Conservation (phyloP, 2,329 filamentous ascomycete species). For the Didymella exigua region DNA sequence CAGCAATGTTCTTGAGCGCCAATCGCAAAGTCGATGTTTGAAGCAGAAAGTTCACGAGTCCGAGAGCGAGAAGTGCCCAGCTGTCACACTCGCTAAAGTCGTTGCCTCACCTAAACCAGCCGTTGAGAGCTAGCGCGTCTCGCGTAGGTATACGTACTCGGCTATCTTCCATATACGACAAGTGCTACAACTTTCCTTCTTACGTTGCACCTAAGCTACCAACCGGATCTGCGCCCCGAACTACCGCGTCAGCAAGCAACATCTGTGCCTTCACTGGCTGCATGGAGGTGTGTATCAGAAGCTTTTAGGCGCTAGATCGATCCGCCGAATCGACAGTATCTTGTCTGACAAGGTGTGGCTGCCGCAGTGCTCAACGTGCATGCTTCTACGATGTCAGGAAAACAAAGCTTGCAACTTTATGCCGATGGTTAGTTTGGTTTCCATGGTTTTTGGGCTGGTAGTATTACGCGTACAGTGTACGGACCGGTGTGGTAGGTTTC, state of each 20-base stretch:
- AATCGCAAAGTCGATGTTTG: not conserved
- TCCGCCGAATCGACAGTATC: not conserved
- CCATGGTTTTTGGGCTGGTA: not conserved
- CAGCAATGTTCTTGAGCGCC: not conserved
- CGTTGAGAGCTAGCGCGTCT: not conserved
- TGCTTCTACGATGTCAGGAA: too few species aligned
- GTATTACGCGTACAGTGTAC: constrained; percentile 11
- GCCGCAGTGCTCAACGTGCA: not conserved
- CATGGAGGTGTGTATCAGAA: not conserved
- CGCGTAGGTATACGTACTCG: constrained; percentile 10
- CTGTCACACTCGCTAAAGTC: not conserved
- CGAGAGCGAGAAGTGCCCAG: not conserved
- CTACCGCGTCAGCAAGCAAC: constrained; percentile 2
- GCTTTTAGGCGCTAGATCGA: not conserved
- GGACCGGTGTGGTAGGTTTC: not conserved
- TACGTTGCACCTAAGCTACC: constrained; percentile 6
- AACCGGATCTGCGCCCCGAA: not conserved
- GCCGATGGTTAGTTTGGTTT: not conserved
- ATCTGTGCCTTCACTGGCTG: not conserved
- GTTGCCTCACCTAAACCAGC: not conserved
- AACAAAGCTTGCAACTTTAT: too few species aligned
- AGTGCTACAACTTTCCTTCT: constrained; percentile 1
- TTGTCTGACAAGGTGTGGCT: constrained; percentile 1
- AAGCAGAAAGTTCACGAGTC: not conserved
- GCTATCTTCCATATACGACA: constrained; percentile 7